Conservation (phyloP, 1,284 basidiomycete genomes). For the Golubevia sp. region DNA sequence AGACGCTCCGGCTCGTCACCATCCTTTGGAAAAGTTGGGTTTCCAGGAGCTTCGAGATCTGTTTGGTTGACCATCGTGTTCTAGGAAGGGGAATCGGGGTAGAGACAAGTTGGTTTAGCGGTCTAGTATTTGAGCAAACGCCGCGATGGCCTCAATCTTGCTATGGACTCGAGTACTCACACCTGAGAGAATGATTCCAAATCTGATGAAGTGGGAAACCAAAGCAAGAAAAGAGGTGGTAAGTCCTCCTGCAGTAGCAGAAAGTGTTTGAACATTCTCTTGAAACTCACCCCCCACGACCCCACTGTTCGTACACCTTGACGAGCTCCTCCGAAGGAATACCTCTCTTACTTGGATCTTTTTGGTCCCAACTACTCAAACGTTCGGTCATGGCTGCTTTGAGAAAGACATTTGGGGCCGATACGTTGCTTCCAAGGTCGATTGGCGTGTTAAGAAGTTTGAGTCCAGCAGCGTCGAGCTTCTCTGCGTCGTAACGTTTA, state of each 20-base stretch:
- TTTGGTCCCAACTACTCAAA: slow-evolving; percentile 39
- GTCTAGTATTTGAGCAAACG: slow-evolving; percentile 1
- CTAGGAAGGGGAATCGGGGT: background rate
- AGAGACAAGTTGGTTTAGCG: too few relatives aligned
- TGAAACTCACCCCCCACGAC: slow-evolving; percentile 22
- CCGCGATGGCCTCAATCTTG: slow-evolving; percentile 41
- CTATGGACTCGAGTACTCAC: too few relatives aligned
- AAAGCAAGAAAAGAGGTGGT: background rate
- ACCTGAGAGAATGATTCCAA: slow-evolving; percentile 43
- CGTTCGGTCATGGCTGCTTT: slow-evolving; percentile 54
- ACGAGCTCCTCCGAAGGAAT: slow-evolving; percentile 39
- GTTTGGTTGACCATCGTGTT: slow-evolving; percentile 4
- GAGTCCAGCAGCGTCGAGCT: background rate
- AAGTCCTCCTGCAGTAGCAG: background rate
- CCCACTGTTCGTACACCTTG: slow-evolving; percentile 47
- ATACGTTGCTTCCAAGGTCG: slow-evolving; percentile 22
- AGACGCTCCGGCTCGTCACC: slow-evolving; percentile 26
- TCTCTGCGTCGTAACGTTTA: background rate
- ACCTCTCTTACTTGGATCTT: slow-evolving; percentile 43
- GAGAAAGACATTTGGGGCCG: slow-evolving; percentile 37
- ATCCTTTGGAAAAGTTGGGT: slow-evolving; percentile 15
- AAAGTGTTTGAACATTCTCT: background rate
- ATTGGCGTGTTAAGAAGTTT: slow-evolving; percentile 31
- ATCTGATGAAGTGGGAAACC: slow-evolving; percentile 5
- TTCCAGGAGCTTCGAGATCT: slow-evolving; percentile 16